phyloP scores from a whole-genome alignment of 441 rosid genomes.

The Populus trichocarpa region DNA sequence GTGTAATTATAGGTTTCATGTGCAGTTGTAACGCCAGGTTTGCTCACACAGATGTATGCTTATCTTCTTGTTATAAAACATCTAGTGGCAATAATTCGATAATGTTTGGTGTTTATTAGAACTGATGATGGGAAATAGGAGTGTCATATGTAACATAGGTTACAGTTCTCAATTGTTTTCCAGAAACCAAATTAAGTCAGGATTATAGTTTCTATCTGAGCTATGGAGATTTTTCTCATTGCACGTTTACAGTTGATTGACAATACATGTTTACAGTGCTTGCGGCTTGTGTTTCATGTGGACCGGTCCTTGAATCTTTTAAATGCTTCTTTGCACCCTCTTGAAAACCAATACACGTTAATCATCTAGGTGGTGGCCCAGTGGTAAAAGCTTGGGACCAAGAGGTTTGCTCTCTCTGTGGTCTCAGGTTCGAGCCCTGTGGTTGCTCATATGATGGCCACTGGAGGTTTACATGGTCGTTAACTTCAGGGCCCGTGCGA shows the following conservation, averaged over 20 bases:
- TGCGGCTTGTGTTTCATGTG: neutral
- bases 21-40: constrained; percentile 19
- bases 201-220: neutral
- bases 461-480: no score
- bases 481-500: no score
- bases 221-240: neutral
- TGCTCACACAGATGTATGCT: constrained; percentile 19
- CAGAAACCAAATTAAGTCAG: neutral
- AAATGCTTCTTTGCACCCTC: neutral
- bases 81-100: constrained; percentile 21
- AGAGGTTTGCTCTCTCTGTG: no score
- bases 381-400: no score
- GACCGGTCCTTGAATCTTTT: neutral
- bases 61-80: constrained; percentile 23
- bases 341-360: neutral
- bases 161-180: neutral
- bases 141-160: constrained; percentile 26
- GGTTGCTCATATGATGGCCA: no score
- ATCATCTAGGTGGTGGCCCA: no score
- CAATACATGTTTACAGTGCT: no score
- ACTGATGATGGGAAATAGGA: constrained; percentile 14
- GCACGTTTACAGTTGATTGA: no score
- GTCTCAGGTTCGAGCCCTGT: no score
- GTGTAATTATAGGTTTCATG: constrained; percentile 22
- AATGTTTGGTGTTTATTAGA: constrained; percentile 17